Base-by-base conservation (phyloP, 2,329 filamentous ascomycete species). In the Aspergillus viridinutans region DNA sequence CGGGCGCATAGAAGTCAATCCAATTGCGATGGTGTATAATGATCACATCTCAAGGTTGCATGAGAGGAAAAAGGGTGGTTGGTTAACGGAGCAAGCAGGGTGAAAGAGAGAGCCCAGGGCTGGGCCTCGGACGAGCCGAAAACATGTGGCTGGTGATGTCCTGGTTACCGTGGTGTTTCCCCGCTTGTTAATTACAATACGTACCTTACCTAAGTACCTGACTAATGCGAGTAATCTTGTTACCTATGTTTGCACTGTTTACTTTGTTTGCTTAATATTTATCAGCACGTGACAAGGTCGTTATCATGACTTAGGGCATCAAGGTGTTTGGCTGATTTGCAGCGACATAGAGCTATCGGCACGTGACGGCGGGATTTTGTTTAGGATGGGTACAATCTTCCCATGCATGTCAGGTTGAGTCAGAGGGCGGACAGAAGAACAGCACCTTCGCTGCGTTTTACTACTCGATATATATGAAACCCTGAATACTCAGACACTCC, bases 131-230 rank as follows among this genome's bases (percentile, higher is more conserved):
- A 64, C 58, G 60, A 60, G 60, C 56, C 57, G 57, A 66, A 71
- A 74, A 70, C 72, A 74, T 74, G 73, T 75, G 74, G 73, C 73
- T 75, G 73, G 72, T 66, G 64, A 63, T 56, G 56, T 32, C 54
- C 26, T 42, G 59, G 55, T 64, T 66, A 60, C 66, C 66, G 67
- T 66, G 66, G 66, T 66, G 64, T 66, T 67, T 63, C 61, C 58
- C 35, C 38, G 63, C 61, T 59, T 60, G 28, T 51, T 29, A 40
- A 38, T 28, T 48, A 50, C 54, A 48, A 55, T 53, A 59, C 52
- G 43, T 6, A 32, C 25, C 25, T 35, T 45, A 45, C 42, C n/a
- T 45, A 45, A 45, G n/a, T 10, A 45, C n/a, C 40, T 40, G 32
- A 6, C 12, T 35, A 35, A 35, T 35, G 32, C 32, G 5, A 23